phyloP scores from a whole-genome alignment of 805 yeast species.

The Gaillardinia entomophila region DNA sequence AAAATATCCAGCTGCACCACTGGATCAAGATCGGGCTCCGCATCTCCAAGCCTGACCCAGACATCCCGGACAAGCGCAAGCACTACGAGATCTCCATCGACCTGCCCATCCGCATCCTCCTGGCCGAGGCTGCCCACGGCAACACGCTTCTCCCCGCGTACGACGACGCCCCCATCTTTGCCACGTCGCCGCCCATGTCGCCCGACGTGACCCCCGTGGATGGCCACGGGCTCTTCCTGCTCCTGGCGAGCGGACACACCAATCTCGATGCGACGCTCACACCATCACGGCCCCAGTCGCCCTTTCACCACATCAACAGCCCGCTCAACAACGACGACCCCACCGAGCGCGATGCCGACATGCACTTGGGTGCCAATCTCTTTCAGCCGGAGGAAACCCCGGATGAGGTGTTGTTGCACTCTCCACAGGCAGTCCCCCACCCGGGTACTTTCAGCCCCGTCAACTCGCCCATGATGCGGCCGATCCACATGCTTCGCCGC shows the following conservation, averaged over 20 bases:
- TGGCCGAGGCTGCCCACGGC: conserved; percentile 74
- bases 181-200: conserved; percentile 44
- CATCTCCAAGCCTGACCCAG: conserved; percentile 61
- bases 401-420: conserved; percentile 34
- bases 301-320: conserved; percentile 24
- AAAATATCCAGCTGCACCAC: conserved; percentile 81
- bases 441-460: conserved; percentile 34
- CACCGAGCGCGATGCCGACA: conserved; percentile 28
- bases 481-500: conserved; percentile 47
- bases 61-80: conserved; percentile 56
- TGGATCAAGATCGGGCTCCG: conserved; percentile 91
- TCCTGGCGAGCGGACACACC: background rate
- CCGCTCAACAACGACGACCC: conserved; percentile 24
- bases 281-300: background rate
- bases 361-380: conserved; percentile 40
- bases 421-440: conserved; percentile 63
- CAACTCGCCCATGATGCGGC: conserved; percentile 34
- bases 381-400: conserved; percentile 50
- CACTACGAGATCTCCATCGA: conserved; percentile 94
- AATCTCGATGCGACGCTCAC: background rate
- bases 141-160: conserved; percentile 75
- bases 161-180: conserved; percentile 20
- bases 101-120: conserved; percentile 82
- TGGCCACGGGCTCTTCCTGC: conserved; percentile 3
- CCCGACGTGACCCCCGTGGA: conserved; percentile 51